Base-by-base conservation (phyloP, 768 basidiomycete species). In the Leccinum boreale region DNA sequence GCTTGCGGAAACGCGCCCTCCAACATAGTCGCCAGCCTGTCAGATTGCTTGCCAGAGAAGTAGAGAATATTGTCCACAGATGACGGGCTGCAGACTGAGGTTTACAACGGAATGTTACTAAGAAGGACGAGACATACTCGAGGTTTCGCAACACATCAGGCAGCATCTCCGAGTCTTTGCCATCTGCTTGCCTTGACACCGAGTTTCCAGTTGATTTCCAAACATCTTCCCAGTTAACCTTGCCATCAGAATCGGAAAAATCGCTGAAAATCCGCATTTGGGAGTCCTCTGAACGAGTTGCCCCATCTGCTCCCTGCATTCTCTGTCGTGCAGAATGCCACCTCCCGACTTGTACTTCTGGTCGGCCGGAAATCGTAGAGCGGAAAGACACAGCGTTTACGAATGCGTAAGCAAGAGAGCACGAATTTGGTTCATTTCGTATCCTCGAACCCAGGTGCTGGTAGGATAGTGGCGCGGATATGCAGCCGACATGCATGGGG, bases 271-370 rank as follows among this genome's bases (percentile, higher is more conserved):
- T 15, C 53, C 39, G 57, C 45, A 53, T 52, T 29, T 42, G 58
- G 21, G 52, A 35, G 21, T 53, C 49, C 19, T 52, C 57, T 1
- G 42, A 23, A 26, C 55, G 51, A 4, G 2, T 21, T 24, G 12
- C 39, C 50, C 19, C 49, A 35, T 45, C 26, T 44, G 11, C 6
- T 46, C 50, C 39, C 42, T 54, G 55, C 14, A 10, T 19, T 50
- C 26, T 70, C 62, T 62, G 74, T 75, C 63, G 78, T 75, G 58
- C 81, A 17, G 86, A 78, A 66, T 88, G 86, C 86, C 86, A 86
- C 48, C 88, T 77, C 28, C 90, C 90, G 12, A 91, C 88, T 64
- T 87, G 85, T 3, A 79, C 70, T 15, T 81, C 74, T n/a, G 74
- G 70, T 49, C 75, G 75, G 11, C 90, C 89, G 1, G 81, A 79